Evolutionary conservation across 768 basidiomycete genomes (phyloP).

Genomic region (Amyloporia xantha): DNA sequence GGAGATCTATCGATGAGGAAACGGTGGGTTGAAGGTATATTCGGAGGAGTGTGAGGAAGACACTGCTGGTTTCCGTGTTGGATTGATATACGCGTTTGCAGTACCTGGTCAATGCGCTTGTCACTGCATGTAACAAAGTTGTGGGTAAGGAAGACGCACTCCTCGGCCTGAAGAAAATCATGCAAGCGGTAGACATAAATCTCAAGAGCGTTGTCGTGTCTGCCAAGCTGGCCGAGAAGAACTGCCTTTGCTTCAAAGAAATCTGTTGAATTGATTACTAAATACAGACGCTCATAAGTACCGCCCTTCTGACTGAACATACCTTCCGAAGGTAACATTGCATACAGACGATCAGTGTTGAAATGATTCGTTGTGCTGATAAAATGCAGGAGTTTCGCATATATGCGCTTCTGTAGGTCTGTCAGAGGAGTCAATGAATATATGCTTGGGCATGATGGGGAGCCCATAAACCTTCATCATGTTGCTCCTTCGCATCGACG

Average conservation of each 20-base stretch:
- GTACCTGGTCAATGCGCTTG: constrained; percentile 47
- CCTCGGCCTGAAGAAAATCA: constrained; percentile 83
- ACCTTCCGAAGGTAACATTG: constrained; percentile 79
- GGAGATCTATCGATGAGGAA: constrained; percentile 58
- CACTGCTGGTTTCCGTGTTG: constrained; percentile 43
- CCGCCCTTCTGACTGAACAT: constrained; percentile 10
- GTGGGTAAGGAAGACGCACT: constrained; percentile 40
- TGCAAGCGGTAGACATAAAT: constrained; percentile 86
- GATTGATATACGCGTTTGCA: constrained; percentile 78
- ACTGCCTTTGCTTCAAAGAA: constrained; percentile 90
- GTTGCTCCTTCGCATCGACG: constrained; percentile 46
- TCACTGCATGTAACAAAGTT: constrained; percentile 2
- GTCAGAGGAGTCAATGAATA: constrained; percentile 6
- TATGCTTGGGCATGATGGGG: not conserved
- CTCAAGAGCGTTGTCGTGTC: constrained; percentile 92
- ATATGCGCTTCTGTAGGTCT: constrained; percentile 47
- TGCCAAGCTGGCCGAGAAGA: constrained; percentile 79
- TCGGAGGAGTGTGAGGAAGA: constrained; percentile 81
- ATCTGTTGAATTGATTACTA: too few relatives aligned
- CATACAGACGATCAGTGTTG: constrained; percentile 74
- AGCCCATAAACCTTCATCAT: constrained; percentile 45
- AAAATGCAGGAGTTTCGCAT: constrained; percentile 71
- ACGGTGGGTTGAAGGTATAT: constrained; percentile 77
- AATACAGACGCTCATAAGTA: not conserved
- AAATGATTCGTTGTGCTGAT: constrained; percentile 66